Evolutionary conservation across 2,329 filamentous ascomycete genomes (phyloP).

Genomic region (Aspergillus awamori): DNA sequence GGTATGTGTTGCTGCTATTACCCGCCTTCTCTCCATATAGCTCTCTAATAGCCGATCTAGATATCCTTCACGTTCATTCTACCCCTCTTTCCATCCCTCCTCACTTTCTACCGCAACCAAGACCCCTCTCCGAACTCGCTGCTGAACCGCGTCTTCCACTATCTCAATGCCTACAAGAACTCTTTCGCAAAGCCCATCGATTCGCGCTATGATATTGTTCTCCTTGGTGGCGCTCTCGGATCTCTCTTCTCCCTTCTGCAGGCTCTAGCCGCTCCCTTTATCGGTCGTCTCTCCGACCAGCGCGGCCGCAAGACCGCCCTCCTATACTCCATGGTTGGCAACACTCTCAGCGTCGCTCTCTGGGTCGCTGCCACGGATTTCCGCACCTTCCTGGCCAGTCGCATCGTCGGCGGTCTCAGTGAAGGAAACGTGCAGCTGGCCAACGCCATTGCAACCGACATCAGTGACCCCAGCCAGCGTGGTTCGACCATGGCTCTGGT

Average conservation of each 20-base stretch:
- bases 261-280: slow-evolving; percentile 87
- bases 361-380: slow-evolving; percentile 96
- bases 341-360: slow-evolving; percentile 87
- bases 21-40: neutral
- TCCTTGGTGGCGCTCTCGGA: slow-evolving; percentile 89
- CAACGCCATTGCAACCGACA: slow-evolving; percentile 93
- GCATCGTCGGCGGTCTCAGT: slow-evolving; percentile 87
- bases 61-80: slow-evolving; percentile 99
- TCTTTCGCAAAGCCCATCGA: slow-evolving; percentile 91
- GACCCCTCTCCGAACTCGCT: slow-evolving; percentile 68
- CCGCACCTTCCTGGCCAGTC: slow-evolving; percentile 90
- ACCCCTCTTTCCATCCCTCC: slow-evolving; percentile 89
- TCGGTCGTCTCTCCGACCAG: slow-evolving; percentile 83
- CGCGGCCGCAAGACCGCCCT: slow-evolving; percentile 86
- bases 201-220: slow-evolving; percentile 93
- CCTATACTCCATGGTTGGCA: slow-evolving; percentile 88
- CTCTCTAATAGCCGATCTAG: slow-evolving; percentile 52
- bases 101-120: slow-evolving; percentile 91
- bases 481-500: slow-evolving; percentile 95
- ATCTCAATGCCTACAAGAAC: slow-evolving; percentile 92
- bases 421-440: slow-evolving; percentile 97
- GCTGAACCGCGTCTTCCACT: slow-evolving; percentile 76
- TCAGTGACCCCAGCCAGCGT: slow-evolving; percentile 81
- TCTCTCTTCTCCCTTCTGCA: slow-evolving; percentile 93
- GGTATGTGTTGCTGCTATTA: slow-evolving; percentile 55